phyloP scores from a whole-genome alignment of 2,329 filamentous ascomycete species.

The Trichoderma sp. region DNA sequence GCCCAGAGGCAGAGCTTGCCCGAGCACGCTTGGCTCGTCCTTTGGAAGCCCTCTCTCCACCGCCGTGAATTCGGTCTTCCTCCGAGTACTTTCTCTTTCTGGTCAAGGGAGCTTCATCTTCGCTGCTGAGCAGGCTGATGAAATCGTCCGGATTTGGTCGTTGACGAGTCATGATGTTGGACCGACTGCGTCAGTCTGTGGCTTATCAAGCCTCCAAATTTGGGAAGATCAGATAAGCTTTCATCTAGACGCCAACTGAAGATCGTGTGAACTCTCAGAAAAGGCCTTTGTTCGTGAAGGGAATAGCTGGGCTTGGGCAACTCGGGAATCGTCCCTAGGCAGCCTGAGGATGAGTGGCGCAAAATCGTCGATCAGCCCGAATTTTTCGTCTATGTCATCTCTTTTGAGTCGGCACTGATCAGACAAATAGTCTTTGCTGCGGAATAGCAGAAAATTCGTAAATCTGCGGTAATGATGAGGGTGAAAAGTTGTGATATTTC shows the following conservation, averaged over 20 bases:
- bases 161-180: slow-evolving; percentile 8
- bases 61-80: not conserved
- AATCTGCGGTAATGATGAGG: not conserved
- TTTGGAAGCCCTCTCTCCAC: slow-evolving; percentile 16
- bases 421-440: not conserved
- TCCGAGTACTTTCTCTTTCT: slow-evolving; percentile 24
- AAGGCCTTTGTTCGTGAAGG: not conserved
- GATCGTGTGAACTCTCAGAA: not conserved
- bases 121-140: slow-evolving; percentile 26
- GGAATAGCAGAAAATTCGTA: no score
- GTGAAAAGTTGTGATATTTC: not conserved
- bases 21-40: slow-evolving; percentile 32
- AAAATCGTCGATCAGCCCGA: not conserved
- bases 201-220: not conserved
- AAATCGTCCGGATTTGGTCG: slow-evolving; percentile 26
- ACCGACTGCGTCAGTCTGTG: not conserved
- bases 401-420: not conserved
- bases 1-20: slow-evolving; percentile 23
- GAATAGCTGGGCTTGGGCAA: not conserved
- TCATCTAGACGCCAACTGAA: not conserved
- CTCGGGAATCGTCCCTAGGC: not conserved
- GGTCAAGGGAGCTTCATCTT: slow-evolving; percentile 18
- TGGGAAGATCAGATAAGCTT: not conserved
- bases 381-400: not conserved
- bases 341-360: slow-evolving; percentile 5